A percentile compares a stretch with the other conserved stretches of the same genome.
These are phyloP conservation scores for Crithidia fasciculata DNA, from an alignment of 208 protist species.

Conservation along the genomic window DNA sequence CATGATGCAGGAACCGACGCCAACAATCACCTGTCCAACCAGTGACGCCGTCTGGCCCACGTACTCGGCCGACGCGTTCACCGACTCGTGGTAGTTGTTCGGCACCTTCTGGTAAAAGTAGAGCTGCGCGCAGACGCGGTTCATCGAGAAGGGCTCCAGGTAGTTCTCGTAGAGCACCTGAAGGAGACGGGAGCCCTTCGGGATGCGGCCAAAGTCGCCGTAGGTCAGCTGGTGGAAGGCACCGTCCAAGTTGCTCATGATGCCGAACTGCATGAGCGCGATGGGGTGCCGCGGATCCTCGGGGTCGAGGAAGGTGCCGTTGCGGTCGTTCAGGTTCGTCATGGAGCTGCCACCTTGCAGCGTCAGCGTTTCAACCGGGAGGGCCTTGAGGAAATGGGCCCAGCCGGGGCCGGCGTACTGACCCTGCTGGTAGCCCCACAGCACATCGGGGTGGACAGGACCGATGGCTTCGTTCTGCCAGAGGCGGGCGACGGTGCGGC, in stretches of 20 bases:
- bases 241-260: slow-evolving; percentile 66
- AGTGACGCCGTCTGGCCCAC: slow-evolving; percentile 83
- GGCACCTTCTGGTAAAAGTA: slow-evolving; percentile 87
- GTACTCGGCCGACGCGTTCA: slow-evolving; percentile 84
- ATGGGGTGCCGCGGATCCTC: slow-evolving; percentile 87
- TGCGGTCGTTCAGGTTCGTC: slow-evolving; percentile 84
- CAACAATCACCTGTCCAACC: slow-evolving; percentile 81
- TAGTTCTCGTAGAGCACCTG: slow-evolving; percentile 92
- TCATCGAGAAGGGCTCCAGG: slow-evolving; percentile 88
- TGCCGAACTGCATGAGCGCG: slow-evolving; percentile 67
- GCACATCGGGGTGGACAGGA: slow-evolving; percentile 76
- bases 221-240: slow-evolving; percentile 70
- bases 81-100: slow-evolving; percentile 87
- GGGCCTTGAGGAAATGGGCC: slow-evolving; percentile 68
- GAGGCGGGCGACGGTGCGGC: slow-evolving; percentile 50
- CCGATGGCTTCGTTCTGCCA: slow-evolving; percentile 73
- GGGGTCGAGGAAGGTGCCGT: slow-evolving; percentile 76
- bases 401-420: slow-evolving; percentile 86
- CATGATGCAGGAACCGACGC: slow-evolving; percentile 81
- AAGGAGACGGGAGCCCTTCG: slow-evolving; percentile 75
- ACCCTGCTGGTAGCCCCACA: slow-evolving; percentile 83
- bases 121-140: slow-evolving; percentile 87
- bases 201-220: slow-evolving; percentile 66
- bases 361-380: slow-evolving; percentile 76
- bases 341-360: slow-evolving; percentile 77